Percentiles rank a stretch among this genome's conserved stretches.
phyloP scores from a whole-genome alignment of 2,329 filamentous ascomycete genomes.

The Ascochyta clinopodiicola region DNA sequence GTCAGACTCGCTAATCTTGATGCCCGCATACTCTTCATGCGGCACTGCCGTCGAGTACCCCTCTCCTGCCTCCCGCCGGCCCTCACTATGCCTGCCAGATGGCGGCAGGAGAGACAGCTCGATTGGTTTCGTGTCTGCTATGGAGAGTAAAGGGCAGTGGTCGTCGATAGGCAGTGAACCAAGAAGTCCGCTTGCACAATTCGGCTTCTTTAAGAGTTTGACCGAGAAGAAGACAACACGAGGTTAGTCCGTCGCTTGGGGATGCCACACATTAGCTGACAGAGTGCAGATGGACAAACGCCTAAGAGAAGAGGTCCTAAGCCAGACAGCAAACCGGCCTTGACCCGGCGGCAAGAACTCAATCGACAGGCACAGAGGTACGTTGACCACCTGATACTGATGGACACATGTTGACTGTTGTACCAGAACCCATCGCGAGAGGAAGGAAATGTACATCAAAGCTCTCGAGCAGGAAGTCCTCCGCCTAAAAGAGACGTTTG shows the following conservation, averaged over 20 bases:
- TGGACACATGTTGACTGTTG: slow-evolving; percentile 20
- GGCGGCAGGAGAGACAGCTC: slow-evolving; percentile 42
- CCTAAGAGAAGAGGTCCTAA: slow-evolving; percentile 93
- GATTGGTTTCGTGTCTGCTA: slow-evolving; percentile 45
- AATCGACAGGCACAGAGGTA: slow-evolving; percentile 97
- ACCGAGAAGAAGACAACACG: slow-evolving; percentile 77
- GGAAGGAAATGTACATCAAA: slow-evolving; percentile 96
- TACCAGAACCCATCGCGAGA: slow-evolving; percentile 87
- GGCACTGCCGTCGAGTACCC: slow-evolving; percentile 43
- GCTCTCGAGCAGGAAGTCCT: slow-evolving; percentile 90
- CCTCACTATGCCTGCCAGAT: slow-evolving; percentile 44
- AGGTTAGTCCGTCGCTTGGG: slow-evolving; percentile 57
- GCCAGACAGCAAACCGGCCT: slow-evolving; percentile 91
- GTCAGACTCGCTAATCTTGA: slow-evolving; percentile 45
- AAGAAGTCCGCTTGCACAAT: slow-evolving; percentile 47
- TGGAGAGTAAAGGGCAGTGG: slow-evolving; percentile 49
- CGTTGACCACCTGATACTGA: neutral
- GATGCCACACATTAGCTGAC: slow-evolving; percentile 7
- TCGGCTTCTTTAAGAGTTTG: slow-evolving; percentile 68
- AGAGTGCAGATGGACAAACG: slow-evolving; percentile 73
- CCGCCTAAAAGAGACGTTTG: slow-evolving; percentile 84
- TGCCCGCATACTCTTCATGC: slow-evolving; percentile 46
- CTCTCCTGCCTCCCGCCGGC: slow-evolving; percentile 42
- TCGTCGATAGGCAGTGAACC: slow-evolving; percentile 46
- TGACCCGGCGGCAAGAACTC: slow-evolving; percentile 89